Evolutionary conservation across 352 stramenopile species (phyloP).

Genomic region (Globisporangium echinulatum): DNA sequence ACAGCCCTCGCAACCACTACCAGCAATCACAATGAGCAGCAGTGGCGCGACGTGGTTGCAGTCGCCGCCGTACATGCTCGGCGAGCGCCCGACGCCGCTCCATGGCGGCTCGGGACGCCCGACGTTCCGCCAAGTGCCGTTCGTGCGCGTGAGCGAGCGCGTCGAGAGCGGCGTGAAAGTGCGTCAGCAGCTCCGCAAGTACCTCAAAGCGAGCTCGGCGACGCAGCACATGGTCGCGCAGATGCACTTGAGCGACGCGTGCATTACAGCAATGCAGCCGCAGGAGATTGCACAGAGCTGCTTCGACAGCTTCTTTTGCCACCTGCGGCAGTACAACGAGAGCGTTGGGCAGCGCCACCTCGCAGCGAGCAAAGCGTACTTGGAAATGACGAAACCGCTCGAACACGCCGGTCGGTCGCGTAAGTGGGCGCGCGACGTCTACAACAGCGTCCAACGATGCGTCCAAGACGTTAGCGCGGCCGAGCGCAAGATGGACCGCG

Average conservation of each 20-base stretch:
- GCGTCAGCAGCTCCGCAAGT: slow-evolving; percentile 79
- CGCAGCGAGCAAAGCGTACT: slow-evolving; percentile 65
- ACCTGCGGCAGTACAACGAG: slow-evolving; percentile 80
- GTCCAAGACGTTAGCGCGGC: slow-evolving; percentile 61
- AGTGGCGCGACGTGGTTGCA: slow-evolving; percentile 30
- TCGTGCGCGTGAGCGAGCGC: slow-evolving; percentile 69
- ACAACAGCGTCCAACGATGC: slow-evolving; percentile 76
- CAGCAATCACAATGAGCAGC: not conserved
- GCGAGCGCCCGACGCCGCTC: slow-evolving; percentile 53
- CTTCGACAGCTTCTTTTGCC: slow-evolving; percentile 70
- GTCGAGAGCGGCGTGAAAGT: slow-evolving; percentile 78
- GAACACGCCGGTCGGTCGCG: slow-evolving; percentile 65
- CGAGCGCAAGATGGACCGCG: slow-evolving; percentile 80
- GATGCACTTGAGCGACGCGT: slow-evolving; percentile 74
- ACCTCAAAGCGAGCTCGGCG: slow-evolving; percentile 65
- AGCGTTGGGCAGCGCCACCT: slow-evolving; percentile 69
- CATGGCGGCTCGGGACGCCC: slow-evolving; percentile 44
- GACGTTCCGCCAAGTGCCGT: slow-evolving; percentile 76
- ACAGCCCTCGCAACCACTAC: too few relatives aligned
- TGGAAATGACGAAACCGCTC: slow-evolving; percentile 72
- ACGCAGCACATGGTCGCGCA: slow-evolving; percentile 79
- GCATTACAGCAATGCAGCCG: slow-evolving; percentile 63
- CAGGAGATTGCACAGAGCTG: slow-evolving; percentile 78
- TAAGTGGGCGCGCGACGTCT: slow-evolving; percentile 71
- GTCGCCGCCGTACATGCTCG: slow-evolving; percentile 73